A percentile compares a stretch with the other conserved stretches of the same genome.
These are phyloP conservation scores for Balakata baccata DNA, from an alignment of 345 rosid genomes.

Conservation along the genomic window DNA sequence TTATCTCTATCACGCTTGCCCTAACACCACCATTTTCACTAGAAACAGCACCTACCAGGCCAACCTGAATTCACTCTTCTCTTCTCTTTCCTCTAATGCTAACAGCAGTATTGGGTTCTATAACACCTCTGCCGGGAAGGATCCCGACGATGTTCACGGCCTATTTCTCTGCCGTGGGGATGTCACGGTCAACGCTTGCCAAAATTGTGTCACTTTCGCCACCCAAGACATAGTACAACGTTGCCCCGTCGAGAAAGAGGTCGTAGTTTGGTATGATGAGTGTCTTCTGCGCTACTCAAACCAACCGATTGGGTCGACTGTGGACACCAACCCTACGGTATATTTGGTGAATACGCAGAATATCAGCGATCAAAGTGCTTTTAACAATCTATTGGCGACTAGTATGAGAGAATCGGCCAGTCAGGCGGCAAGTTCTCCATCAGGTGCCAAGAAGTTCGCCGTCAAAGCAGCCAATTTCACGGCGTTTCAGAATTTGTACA, in stretches of 20 bases:
- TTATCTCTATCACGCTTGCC: not conserved
- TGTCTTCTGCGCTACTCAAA: slow-evolving; percentile 35
- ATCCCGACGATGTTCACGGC: slow-evolving; percentile 14
- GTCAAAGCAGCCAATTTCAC: slow-evolving; percentile 15
- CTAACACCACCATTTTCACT: slow-evolving; percentile 14
- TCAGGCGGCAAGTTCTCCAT: slow-evolving; percentile 20
- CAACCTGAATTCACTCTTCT: slow-evolving; percentile 23
- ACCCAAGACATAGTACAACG: slow-evolving; percentile 1
- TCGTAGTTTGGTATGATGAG: slow-evolving; percentile 30
- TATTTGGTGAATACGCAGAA: not conserved
- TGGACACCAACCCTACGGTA: accelerated
- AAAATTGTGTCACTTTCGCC: slow-evolving; percentile 20
- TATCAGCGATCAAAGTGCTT: slow-evolving; percentile 11
- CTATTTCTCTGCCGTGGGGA: slow-evolving; percentile 45
- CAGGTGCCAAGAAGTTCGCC: slow-evolving; percentile 37
- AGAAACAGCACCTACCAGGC: slow-evolving; percentile 17
- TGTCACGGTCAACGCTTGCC: slow-evolving; percentile 10
- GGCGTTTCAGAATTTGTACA: slow-evolving; percentile 28
- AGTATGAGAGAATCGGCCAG: slow-evolving; percentile 5
- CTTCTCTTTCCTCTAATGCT: slow-evolving; percentile 27
- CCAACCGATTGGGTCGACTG: not conserved
- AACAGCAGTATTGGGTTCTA: slow-evolving; percentile 15
- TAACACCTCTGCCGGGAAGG: slow-evolving; percentile 19
- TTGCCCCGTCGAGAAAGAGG: slow-evolving; percentile 24
- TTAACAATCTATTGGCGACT: slow-evolving; percentile 8